Base-by-base conservation (phyloP, 1,284 basidiomycete genomes). In the Heterobasidion annosum region DNA sequence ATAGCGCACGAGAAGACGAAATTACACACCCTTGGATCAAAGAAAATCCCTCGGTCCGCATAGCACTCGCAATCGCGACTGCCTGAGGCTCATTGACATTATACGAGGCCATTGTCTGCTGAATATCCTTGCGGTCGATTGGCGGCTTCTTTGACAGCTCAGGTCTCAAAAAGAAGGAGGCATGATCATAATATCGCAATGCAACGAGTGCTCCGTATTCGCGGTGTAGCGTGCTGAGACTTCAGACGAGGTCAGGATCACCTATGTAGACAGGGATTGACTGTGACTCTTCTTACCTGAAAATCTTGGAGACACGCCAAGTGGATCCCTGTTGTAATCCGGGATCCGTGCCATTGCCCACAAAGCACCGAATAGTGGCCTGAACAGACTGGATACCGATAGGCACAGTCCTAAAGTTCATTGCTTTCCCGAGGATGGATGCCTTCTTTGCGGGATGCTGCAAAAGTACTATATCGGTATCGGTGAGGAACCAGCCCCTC, bases 21-120 rank as follows among this genome's bases (percentile, higher is more conserved):
- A 32, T 35, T 35, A 33, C 19, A 70, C 81, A 95, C 94, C 96
- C 97, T 78, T 99, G 97, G 55, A 99, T 96, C 37, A 99, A 74
- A 0, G 85, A 82, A 65, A 99, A 98, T 1, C 95, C 97, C 19
- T 83, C 71, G 0, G 81, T 81, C 44, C 71, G 69, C 61, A 97
- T 74, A 0, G 93, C 82, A 25, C 84, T 85, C 5, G 93, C 67
- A 50, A 99, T 93, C 2, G 97, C 97, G 43, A 76, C 80, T 3
- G 96, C 96, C 69, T 99, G 97, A 2, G 97, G 96, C 66, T 95
- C 87, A 65, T 99, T 99, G 54, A 98, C 81, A 48, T 78, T 76
- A 65, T 90, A 90, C 1, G 71, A 72, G 10, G 75, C 65, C 86
- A 93, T 93, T 1, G 86, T 79, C 54, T 77, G 73, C 50, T 78